phyloP scores from a whole-genome alignment of 306 rosid species.

The Rosa lucieae region DNA sequence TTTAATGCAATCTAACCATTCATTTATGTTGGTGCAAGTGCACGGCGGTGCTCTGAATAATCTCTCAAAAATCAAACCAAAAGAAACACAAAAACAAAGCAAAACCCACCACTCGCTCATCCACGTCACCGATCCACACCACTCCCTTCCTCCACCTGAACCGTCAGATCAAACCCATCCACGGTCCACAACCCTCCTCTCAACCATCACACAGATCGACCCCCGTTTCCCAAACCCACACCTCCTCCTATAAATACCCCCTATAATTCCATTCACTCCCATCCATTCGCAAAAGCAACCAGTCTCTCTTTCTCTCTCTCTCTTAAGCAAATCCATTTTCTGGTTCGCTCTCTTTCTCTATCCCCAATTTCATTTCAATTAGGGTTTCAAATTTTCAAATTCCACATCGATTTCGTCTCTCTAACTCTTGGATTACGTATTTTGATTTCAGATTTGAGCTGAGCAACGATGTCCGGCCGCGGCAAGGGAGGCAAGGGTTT shows the following conservation, averaged over 20 bases:
- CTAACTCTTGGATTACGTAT: not conserved
- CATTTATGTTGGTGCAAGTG: too few relatives aligned
- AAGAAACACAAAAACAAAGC: slow-evolving; percentile 4
- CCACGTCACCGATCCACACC: slow-evolving; percentile 50
- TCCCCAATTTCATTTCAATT: not conserved
- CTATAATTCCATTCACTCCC: not conserved
- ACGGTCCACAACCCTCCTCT: slow-evolving; percentile 9
- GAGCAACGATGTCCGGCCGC: slow-evolving; percentile 51
- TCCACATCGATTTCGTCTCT: not conserved
- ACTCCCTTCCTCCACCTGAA: not conserved
- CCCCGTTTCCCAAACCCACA: not conserved
- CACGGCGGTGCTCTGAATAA: too few relatives aligned
- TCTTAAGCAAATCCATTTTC: not conserved
- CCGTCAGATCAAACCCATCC: slow-evolving; percentile 22
- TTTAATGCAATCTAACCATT: too few relatives aligned
- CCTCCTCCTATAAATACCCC: slow-evolving; percentile 21
- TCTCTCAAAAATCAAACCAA: slow-evolving; percentile 4
- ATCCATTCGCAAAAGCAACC: not conserved
- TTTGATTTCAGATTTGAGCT: not conserved
- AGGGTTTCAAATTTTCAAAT: not conserved
- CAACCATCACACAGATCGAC: slow-evolving; percentile 25
- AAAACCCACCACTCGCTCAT: not conserved
- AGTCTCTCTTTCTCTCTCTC: too few relatives aligned
- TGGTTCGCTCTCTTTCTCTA: not conserved
- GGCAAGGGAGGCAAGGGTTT: slow-evolving; percentile 77